Conservation (phyloP, 1,139 yeast genomes). For the Blastobotrys malaysiensis region DNA sequence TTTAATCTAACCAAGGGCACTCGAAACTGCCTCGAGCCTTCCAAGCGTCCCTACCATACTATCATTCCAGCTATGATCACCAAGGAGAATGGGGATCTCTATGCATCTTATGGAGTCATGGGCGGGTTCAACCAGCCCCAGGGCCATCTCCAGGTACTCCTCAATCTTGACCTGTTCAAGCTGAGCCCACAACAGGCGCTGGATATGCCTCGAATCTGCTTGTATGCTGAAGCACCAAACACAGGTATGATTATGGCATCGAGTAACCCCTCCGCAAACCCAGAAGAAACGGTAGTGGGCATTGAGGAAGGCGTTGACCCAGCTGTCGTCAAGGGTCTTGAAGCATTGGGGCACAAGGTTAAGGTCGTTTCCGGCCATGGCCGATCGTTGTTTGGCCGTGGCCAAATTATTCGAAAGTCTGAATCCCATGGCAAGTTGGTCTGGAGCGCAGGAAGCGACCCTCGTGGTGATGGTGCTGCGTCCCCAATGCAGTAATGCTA, state of each 20-base stretch:
- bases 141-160: constrained; percentile 73
- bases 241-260: constrained; percentile 56
- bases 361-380: constrained; percentile 40
- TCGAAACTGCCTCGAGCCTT: constrained; percentile 59
- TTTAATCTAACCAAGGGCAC: constrained; percentile 58
- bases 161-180: constrained; percentile 59
- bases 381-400: constrained; percentile 57
- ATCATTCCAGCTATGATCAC: constrained; percentile 80
- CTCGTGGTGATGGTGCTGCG: constrained; percentile 78
- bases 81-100: constrained; percentile 38
- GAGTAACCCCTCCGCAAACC: constrained; percentile 59
- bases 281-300: constrained; percentile 38
- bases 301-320: constrained; percentile 59
- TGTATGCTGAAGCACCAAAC: constrained; percentile 45
- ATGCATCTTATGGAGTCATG: constrained; percentile 77
- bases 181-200: constrained; percentile 68
- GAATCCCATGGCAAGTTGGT: constrained; percentile 40
- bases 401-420: constrained; percentile 53
- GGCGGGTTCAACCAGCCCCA: constrained; percentile 89
- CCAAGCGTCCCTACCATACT: constrained; percentile 77
- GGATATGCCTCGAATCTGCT: constrained; percentile 70
- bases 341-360: constrained; percentile 54
- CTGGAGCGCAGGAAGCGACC: constrained; percentile 70
- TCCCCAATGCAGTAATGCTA: constrained; percentile 40
- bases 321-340: constrained; percentile 42